phyloP scores from a whole-genome alignment of 495 filamentous ascomycete species.

The Neurospora hispaniola region DNA sequence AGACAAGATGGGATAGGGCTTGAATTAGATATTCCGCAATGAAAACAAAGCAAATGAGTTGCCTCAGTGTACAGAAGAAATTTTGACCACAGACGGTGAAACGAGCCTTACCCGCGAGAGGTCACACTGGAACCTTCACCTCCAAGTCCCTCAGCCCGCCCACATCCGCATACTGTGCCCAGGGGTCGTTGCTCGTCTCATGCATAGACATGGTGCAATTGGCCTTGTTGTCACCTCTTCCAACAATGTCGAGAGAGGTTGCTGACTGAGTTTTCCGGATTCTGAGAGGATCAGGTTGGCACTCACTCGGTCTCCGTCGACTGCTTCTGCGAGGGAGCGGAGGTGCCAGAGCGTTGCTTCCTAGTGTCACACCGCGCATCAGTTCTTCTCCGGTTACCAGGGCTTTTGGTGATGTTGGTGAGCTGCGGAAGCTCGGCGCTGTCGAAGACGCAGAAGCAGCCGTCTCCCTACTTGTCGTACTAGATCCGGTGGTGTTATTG shows the following conservation, averaged over 20 bases:
- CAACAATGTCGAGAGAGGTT: not conserved
- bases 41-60: not conserved
- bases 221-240: not conserved
- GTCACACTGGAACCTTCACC: not conserved
- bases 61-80: not conserved
- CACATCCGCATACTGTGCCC: slow-evolving; percentile 24
- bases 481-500: slow-evolving; percentile 15
- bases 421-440: slow-evolving; percentile 3
- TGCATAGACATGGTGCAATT: not conserved
- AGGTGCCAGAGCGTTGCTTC: not conserved
- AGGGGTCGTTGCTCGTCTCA: slow-evolving; percentile 13
- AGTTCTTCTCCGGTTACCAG: not conserved
- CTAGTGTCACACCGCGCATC: not conserved
- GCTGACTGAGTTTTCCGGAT: slow-evolving; percentile 10
- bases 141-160: slow-evolving; percentile 20
- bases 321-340: slow-evolving; percentile 11
- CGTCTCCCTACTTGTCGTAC: slow-evolving; percentile 5
- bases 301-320: slow-evolving; percentile 4
- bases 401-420: not conserved
- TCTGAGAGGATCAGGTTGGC: slow-evolving; percentile 11
- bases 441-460: slow-evolving; percentile 3
- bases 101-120: not conserved
- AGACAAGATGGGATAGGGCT: not conserved
- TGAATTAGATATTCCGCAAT: not conserved
- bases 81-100: not conserved